A percentile compares a stretch with the other conserved stretches of the same genome.
Evolutionary conservation across 1,139 yeast genomes (phyloP).

Genomic region (Lodderomyces pseudojiufengensis): DNA sequence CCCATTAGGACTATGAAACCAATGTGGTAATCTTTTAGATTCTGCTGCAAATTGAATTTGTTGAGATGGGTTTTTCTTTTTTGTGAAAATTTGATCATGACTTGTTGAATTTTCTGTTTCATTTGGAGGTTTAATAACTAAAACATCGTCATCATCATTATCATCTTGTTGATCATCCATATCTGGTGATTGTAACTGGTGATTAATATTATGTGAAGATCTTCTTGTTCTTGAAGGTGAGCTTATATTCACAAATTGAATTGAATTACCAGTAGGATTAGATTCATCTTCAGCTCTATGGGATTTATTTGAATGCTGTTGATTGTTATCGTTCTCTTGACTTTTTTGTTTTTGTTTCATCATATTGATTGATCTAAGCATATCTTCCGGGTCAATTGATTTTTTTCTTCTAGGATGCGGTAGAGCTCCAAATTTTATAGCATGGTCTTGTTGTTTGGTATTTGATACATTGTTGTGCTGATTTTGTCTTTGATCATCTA

Average conservation of each 20-base stretch:
- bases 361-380: slow-evolving; percentile 79
- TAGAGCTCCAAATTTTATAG: slow-evolving; percentile 37
- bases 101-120: slow-evolving; percentile 50
- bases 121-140: slow-evolving; percentile 75
- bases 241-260: slow-evolving; percentile 8
- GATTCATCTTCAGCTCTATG: neutral
- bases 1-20: slow-evolving; percentile 13
- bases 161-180: slow-evolving; percentile 13
- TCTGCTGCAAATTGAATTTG: slow-evolving; percentile 18
- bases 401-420: slow-evolving; percentile 34
- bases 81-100: slow-evolving; percentile 34
- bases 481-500: neutral
- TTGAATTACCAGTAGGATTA: slow-evolving; percentile 1
- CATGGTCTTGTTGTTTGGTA: slow-evolving; percentile 14
- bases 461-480: slow-evolving; percentile 72
- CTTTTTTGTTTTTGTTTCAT: slow-evolving; percentile 27
- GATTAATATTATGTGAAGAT: slow-evolving; percentile 1
- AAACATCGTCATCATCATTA: slow-evolving; percentile 73
- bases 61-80: slow-evolving; percentile 13
- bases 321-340: slow-evolving; percentile 1
- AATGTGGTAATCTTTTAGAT: slow-evolving; percentile 5
- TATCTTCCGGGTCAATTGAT: slow-evolving; percentile 75
- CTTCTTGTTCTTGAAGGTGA: slow-evolving; percentile 11
- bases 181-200: neutral
- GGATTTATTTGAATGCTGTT: neutral